Conservation (phyloP, 179 eudicot species). For the Silene vulgaris region DNA sequence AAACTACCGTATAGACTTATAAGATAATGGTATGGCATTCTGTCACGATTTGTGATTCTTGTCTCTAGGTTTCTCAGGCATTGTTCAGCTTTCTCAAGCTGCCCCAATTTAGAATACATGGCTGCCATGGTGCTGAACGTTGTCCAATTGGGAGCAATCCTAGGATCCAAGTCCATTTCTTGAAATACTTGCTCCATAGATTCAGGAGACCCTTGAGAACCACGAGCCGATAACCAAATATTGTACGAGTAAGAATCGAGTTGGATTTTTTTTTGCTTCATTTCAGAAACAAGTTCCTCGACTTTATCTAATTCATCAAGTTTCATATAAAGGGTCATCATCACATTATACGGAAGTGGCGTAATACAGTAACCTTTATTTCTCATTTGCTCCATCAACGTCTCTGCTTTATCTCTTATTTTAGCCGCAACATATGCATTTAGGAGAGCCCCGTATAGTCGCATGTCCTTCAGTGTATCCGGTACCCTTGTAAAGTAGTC, state of each 20-base stretch:
- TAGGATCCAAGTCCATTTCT: conserved; percentile 42
- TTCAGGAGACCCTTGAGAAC: conserved; percentile 51
- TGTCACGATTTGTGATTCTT: conserved; percentile 51
- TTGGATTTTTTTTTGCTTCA: conserved; percentile 50
- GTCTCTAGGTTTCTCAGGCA: conserved; percentile 56
- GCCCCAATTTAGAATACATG: conserved; percentile 48
- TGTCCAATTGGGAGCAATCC: conserved; percentile 59
- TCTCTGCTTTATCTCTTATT: conserved; percentile 59
- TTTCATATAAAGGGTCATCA: conserved; percentile 89
- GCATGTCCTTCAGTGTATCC: conserved; percentile 50
- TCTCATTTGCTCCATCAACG: conserved; percentile 54
- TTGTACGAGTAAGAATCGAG: conserved; percentile 74
- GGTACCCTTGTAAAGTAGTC: conserved; percentile 63
- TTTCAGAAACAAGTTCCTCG: conserved; percentile 49
- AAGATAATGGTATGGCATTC: conserved; percentile 67
- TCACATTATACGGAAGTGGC: conserved; percentile 67
- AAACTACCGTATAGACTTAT: conserved; percentile 62
- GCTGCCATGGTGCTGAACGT: conserved; percentile 79
- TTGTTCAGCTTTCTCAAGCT: conserved; percentile 50
- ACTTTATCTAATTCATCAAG: conserved; percentile 58
- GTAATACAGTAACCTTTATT: conserved; percentile 42
- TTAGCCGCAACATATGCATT: conserved; percentile 69
- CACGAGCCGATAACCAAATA: conserved; percentile 75
- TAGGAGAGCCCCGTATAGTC: conserved; percentile 74
- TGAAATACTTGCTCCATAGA: conserved; percentile 68